Conservation (phyloP, 805 yeast species). For the Candida manassasensis region DNA sequence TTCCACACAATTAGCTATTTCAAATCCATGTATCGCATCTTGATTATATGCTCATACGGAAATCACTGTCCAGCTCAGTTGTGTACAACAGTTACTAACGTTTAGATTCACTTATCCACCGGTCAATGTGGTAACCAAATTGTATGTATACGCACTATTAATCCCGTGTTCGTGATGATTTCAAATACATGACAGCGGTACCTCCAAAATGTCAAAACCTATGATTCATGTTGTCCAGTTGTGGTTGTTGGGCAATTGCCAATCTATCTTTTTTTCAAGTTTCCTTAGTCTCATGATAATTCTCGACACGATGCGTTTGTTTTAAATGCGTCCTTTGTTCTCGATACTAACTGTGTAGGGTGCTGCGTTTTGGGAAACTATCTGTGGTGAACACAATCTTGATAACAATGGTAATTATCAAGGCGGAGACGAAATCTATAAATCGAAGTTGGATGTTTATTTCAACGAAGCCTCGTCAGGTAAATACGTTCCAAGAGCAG, state of each 20-base stretch:
- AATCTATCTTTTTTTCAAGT: no score
- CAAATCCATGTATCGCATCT: no score
- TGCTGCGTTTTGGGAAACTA: constrained; percentile 92
- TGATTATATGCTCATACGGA: no score
- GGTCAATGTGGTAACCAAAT: constrained; percentile 99
- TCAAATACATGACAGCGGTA: not conserved
- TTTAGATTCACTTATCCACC: constrained; percentile 86
- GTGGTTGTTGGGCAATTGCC: no score
- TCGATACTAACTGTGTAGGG: constrained; percentile 42
- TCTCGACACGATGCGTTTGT: no score
- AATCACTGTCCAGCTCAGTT: no score
- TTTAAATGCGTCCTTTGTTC: no score
- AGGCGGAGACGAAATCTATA: constrained; percentile 42
- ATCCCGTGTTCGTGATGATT: constrained; percentile 4
- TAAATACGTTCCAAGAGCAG: constrained; percentile 91
- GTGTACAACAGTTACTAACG: no score
- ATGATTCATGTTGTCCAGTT: no score
- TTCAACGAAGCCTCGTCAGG: constrained; percentile 84
- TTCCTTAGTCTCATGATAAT: no score
- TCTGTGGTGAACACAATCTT: constrained; percentile 83
- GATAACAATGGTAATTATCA: constrained; percentile 71
- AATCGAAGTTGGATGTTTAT: constrained; percentile 68
- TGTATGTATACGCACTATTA: constrained; percentile 43
- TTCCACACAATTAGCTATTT: no score
- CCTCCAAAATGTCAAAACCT: not conserved